phyloP scores from a whole-genome alignment of 257 asterid genomes.

The Phtheirospermum japonicum region DNA sequence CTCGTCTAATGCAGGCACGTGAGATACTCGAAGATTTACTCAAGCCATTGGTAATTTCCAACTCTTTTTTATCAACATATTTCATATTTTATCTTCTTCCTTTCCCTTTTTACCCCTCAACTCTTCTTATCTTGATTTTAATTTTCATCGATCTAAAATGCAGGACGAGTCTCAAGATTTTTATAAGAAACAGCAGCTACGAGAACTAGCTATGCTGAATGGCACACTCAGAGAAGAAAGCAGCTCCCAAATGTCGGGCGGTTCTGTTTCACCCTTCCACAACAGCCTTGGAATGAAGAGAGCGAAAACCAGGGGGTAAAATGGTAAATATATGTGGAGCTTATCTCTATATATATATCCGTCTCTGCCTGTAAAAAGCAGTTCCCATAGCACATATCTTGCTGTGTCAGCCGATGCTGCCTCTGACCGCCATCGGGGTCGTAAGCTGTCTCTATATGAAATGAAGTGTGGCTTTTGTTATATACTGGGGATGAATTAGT shows the following conservation, averaged over 20 bases:
- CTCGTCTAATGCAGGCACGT: slow-evolving; percentile 85
- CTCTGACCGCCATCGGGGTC: too few relatives aligned
- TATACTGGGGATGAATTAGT: too few relatives aligned
- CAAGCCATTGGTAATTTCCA: slow-evolving; percentile 74
- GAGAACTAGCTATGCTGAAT: slow-evolving; percentile 65
- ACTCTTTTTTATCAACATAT: slow-evolving; percentile 15
- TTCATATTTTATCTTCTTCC: too few relatives aligned
- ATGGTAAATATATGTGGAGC: slow-evolving; percentile 22
- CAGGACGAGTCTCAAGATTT: slow-evolving; percentile 72
- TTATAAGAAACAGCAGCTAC: slow-evolving; percentile 66
- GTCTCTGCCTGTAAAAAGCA: too few relatives aligned
- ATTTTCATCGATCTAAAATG: too few relatives aligned
- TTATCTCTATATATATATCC: too few relatives aligned
- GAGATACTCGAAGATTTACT: slow-evolving; percentile 90
- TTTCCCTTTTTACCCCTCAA: slow-evolving; percentile 16
- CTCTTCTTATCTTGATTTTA: too few relatives aligned
- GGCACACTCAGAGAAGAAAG: slow-evolving; percentile 67
- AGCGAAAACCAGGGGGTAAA: slow-evolving; percentile 64
- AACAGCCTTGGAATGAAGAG: slow-evolving; percentile 75
- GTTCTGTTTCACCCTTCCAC: slow-evolving; percentile 67
- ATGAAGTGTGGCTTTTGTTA: too few relatives aligned
- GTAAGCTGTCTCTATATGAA: too few relatives aligned
- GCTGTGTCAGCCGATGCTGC: too few relatives aligned
- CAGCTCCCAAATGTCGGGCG: slow-evolving; percentile 63
- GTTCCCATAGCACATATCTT: too few relatives aligned